phyloP scores from a whole-genome alignment of 768 basidiomycete species.

The Trametes punicea region DNA sequence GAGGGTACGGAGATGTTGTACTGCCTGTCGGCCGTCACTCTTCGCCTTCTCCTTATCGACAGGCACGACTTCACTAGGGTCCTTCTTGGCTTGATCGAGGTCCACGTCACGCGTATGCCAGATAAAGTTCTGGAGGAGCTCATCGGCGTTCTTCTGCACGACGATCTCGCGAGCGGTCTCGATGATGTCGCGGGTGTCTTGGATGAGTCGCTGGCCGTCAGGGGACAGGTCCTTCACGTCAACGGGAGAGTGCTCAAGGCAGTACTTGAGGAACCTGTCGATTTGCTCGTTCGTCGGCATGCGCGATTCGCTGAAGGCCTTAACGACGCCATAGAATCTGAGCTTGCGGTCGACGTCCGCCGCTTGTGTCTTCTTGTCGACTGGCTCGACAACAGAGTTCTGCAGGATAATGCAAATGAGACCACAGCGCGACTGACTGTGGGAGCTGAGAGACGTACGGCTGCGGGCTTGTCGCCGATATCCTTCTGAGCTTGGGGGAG shows the following conservation, averaged over 20 bases:
- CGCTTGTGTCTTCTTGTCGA: conserved; percentile 55
- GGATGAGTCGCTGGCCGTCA: conserved; percentile 72
- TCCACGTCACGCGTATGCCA: conserved; percentile 69
- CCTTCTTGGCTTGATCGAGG: conserved; percentile 40
- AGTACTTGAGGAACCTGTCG: conserved; percentile 65
- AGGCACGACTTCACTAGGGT: conserved; percentile 40
- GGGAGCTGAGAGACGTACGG: conserved; percentile 1
- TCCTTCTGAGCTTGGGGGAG: conserved; percentile 62
- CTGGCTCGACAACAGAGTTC: conserved; percentile 65
- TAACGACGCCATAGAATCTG: conserved; percentile 74
- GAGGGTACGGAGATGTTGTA: conserved; percentile 84
- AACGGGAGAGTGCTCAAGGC: conserved; percentile 56
- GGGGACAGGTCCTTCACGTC: conserved; percentile 64
- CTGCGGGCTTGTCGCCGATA: conserved; percentile 52
- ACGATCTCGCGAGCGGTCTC: conserved; percentile 70
- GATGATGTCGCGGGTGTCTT: conserved; percentile 78
- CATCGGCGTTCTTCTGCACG: conserved; percentile 83
- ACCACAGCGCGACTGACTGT: too few relatives aligned
- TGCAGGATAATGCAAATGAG: neutral
- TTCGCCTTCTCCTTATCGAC: conserved; percentile 45
- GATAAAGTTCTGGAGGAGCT: conserved; percentile 88
- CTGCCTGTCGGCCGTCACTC: conserved; percentile 46
- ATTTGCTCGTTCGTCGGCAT: conserved; percentile 82
- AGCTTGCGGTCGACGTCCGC: conserved; percentile 84
- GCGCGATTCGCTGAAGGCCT: conserved; percentile 76